Conservation (phyloP, 768 basidiomycete species). For the Pleurotus djamor region DNA sequence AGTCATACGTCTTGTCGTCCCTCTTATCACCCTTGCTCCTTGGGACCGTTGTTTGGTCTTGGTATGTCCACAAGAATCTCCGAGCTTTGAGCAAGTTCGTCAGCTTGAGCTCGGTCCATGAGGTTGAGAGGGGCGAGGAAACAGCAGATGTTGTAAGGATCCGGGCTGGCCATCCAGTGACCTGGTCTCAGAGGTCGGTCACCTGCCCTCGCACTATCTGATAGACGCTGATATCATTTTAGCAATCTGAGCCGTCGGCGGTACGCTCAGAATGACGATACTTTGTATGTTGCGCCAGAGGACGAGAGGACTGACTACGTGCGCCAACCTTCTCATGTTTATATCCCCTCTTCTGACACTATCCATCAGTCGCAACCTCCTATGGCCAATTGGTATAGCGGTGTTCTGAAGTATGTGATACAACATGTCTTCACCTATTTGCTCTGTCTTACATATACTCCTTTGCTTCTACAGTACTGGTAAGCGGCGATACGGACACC, state of each 20-base stretch:
- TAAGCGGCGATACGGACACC: slow-evolving; percentile 91
- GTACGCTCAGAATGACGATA: slow-evolving; percentile 93
- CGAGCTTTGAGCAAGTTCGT: slow-evolving; percentile 78
- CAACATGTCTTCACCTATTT: background rate
- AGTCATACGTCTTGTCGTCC: slow-evolving; percentile 47
- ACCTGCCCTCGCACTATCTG: background rate
- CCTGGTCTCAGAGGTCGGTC: slow-evolving; percentile 79
- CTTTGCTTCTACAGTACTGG: slow-evolving; percentile 61
- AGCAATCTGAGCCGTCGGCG: slow-evolving; percentile 84
- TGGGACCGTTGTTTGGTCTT: slow-evolving; percentile 79
- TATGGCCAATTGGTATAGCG: slow-evolving; percentile 93
- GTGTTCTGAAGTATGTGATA: slow-evolving; percentile 77
- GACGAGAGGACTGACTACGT: slow-evolving; percentile 92
- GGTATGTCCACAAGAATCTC: slow-evolving; percentile 69
- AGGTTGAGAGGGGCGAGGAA: slow-evolving; percentile 89
- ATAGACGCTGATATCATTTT: background rate
- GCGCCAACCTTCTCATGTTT: slow-evolving; percentile 14
- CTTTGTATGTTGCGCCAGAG: slow-evolving; percentile 92
- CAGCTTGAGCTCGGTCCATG: slow-evolving; percentile 81
- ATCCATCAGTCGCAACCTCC: slow-evolving; percentile 83
- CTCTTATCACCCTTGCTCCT: slow-evolving; percentile 73
- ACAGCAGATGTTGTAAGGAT: slow-evolving; percentile 75
- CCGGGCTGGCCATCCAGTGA: slow-evolving; percentile 82
- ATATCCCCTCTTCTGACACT: slow-evolving; percentile 6
- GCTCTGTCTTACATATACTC: slow-evolving; percentile 5